Percentiles rank a stretch among this genome's conserved stretches.
phyloP scores from a whole-genome alignment of 2,329 filamentous ascomycete species.

The Ploettnerulaceae sp. region DNA sequence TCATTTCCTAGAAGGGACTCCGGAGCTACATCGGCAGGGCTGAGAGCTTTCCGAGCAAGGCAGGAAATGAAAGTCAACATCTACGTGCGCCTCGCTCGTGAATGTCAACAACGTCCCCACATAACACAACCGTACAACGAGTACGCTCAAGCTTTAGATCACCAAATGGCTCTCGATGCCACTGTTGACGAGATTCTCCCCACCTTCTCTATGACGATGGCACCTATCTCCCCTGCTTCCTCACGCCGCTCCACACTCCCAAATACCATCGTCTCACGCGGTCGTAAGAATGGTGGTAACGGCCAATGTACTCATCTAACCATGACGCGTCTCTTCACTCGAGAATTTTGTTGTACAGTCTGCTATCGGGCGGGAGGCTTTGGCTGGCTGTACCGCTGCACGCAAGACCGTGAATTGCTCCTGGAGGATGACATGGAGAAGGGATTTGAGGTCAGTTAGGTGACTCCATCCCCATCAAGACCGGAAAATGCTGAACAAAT shows the following conservation, averaged over 20 bases:
- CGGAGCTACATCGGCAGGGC: no score
- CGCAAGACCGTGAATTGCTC: constrained; percentile 52
- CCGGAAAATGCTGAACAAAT: constrained; percentile 27
- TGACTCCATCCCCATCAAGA: constrained; percentile 18
- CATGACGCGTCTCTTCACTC: constrained; percentile 60
- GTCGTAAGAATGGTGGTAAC: constrained; percentile 8
- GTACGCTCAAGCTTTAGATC: no score
- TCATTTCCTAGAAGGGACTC: no score
- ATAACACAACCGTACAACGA: neutral
- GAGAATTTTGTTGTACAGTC: constrained; percentile 47
- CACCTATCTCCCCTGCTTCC: neutral
- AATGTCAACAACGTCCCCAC: neutral
- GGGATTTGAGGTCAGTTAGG: constrained; percentile 27
- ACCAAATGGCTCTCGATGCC: no score
- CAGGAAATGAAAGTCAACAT: neutral
- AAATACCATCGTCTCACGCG: neutral
- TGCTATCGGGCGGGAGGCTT: constrained; percentile 53
- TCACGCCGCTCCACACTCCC: constrained; percentile 1
- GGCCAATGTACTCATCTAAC: constrained; percentile 59
- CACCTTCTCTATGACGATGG: no score
- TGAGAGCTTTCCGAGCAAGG: no score
- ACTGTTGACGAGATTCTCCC: neutral
- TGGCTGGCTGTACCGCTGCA: constrained; percentile 72
- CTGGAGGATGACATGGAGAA: constrained; percentile 37
- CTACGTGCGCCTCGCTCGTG: constrained; percentile 1